Conservation (phyloP, 1,284 basidiomycete genomes). For the Tylopilus orsonianus region DNA sequence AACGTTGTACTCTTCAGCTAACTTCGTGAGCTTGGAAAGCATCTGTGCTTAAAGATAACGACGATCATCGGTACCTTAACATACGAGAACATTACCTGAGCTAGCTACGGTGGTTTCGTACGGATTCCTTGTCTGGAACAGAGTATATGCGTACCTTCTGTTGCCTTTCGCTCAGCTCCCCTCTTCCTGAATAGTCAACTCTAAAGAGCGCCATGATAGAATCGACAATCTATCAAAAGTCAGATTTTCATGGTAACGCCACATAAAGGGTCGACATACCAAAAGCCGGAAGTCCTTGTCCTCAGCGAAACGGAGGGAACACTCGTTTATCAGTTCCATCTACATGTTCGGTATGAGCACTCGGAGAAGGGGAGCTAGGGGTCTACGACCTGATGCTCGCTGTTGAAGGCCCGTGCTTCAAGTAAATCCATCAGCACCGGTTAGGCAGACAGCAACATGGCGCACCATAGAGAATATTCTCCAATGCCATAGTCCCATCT, state of each 20-base stretch:
- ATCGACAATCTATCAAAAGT: conserved; percentile 71
- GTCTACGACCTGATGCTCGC: conserved; percentile 72
- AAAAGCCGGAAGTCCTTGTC: conserved; percentile 78
- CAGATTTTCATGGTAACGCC: conserved; percentile 2
- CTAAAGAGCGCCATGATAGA: conserved; percentile 96
- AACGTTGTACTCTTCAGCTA: conserved; percentile 90
- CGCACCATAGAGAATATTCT: conserved; percentile 82
- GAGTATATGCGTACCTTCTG: conserved; percentile 61
- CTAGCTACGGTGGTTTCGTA: conserved; percentile 45
- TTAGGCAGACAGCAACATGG: not conserved
- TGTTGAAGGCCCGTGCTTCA: conserved; percentile 79
- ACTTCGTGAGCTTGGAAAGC: conserved; percentile 85
- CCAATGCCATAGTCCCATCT: conserved; percentile 81
- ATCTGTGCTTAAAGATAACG: conserved; percentile 48
- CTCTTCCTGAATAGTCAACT: conserved; percentile 88
- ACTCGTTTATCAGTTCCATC: conserved; percentile 88
- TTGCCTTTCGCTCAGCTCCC: conserved; percentile 89
- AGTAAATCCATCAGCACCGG: conserved; percentile 1
- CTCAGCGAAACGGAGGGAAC: conserved; percentile 79
- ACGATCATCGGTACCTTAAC: conserved; percentile 1
- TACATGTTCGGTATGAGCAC: conserved; percentile 31
- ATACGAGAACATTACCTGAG: conserved; percentile 45
- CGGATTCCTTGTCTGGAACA: conserved; percentile 2
- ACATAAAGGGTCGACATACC: conserved; percentile 37
- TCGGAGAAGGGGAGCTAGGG: not conserved